A percentile compares a stretch with the other conserved stretches of the same genome.
phyloP scores from a whole-genome alignment of 2,329 filamentous ascomycete genomes.

The Fusarium foetens region DNA sequence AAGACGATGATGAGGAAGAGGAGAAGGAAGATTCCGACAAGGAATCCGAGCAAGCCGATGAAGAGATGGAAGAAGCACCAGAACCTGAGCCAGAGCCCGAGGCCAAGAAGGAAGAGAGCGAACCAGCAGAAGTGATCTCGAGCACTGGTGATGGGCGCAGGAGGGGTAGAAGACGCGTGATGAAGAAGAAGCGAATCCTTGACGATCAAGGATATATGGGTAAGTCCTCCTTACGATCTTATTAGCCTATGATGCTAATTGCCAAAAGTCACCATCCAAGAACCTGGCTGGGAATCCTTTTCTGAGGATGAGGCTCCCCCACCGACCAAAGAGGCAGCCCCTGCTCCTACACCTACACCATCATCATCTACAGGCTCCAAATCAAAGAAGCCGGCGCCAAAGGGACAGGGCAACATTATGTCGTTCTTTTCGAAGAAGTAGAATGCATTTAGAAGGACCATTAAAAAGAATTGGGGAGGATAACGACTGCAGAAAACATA shows the following conservation, averaged over 20 bases:
- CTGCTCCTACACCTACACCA: conserved; percentile 57
- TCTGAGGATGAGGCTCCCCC: conserved; percentile 82
- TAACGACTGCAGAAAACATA: neutral
- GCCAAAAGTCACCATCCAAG: conserved; percentile 80
- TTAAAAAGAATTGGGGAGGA: neutral
- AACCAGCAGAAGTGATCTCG: conserved; percentile 63
- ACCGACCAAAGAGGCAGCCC: conserved; percentile 63
- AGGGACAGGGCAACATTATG: conserved; percentile 86
- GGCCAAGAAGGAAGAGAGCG: conserved; percentile 53
- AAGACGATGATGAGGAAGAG: conserved; percentile 69
- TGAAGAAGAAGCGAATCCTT: conserved; percentile 87
- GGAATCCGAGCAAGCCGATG: conserved; percentile 52
- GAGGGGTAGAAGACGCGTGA: conserved; percentile 80
- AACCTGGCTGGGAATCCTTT: conserved; percentile 89
- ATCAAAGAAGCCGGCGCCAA: conserved; percentile 66
- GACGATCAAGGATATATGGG: conserved; percentile 92
- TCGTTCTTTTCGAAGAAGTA: conserved; percentile 90
- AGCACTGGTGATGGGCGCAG: conserved; percentile 69
- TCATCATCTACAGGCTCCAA: conserved; percentile 60
- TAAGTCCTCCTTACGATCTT: conserved; percentile 55
- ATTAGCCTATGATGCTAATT: conserved; percentile 13
- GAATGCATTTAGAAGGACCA: neutral
- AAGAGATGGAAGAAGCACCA: conserved; percentile 54
- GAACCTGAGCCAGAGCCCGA: conserved; percentile 53
- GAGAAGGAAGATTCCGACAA: conserved; percentile 59